phyloP scores from a whole-genome alignment of 164 flowering plant genomes.

The Vitis rupestris region DNA sequence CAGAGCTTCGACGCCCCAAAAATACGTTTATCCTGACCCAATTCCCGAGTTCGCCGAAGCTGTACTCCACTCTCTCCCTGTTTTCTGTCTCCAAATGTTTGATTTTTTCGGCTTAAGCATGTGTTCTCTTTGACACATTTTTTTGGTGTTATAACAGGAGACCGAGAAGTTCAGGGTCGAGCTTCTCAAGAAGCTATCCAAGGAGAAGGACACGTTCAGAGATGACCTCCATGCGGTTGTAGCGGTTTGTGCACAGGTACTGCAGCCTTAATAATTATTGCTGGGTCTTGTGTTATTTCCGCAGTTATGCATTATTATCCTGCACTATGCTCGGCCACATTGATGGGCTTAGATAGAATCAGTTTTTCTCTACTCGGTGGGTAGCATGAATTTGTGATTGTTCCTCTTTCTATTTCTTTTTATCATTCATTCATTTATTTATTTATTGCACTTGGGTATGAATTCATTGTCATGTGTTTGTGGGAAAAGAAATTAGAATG shows the following conservation, averaged over 20 bases:
- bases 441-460: no score
- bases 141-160: slow-evolving; percentile 36
- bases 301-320: no score
- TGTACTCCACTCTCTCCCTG: slow-evolving; percentile 20
- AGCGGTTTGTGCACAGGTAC: slow-evolving; percentile 53
- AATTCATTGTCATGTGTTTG: no score
- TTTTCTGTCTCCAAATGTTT: not conserved
- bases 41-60: slow-evolving; percentile 55
- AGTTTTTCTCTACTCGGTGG: not conserved
- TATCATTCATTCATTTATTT: no score
- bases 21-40: slow-evolving; percentile 50
- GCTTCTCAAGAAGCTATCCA: slow-evolving; percentile 44
- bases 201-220: slow-evolving; percentile 47
- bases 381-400: no score
- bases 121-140: no score
- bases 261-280: not conserved
- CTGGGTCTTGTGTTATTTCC: not conserved
- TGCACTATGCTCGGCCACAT: not conserved
- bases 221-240: slow-evolving; percentile 50
- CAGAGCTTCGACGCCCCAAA: slow-evolving; percentile 12
- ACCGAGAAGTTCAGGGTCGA: slow-evolving; percentile 53
- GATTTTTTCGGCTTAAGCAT: not conserved
- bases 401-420: no score
- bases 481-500: no score
- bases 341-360: not conserved